Evolutionary conservation across 2,329 filamentous ascomycete genomes (phyloP).

Genomic region (Sarocladium oryzae): DNA sequence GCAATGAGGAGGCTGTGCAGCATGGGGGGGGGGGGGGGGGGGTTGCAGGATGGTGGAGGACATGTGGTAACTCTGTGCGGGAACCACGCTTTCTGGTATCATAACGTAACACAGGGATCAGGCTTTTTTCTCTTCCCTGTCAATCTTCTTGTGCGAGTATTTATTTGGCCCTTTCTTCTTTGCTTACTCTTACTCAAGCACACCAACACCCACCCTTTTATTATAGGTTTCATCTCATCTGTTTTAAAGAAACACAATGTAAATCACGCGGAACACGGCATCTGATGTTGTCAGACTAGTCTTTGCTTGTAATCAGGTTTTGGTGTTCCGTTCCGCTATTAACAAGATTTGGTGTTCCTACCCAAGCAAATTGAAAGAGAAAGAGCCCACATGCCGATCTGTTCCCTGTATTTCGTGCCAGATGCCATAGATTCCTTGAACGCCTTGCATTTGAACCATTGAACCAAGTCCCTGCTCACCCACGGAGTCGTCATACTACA

Average conservation of each 20-base stretch:
- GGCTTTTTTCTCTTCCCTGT: background rate
- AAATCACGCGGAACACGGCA: background rate
- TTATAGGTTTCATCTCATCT: background rate
- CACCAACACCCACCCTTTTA: background rate
- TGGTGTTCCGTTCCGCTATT: background rate
- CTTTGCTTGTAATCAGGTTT: too few species aligned
- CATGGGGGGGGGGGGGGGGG: background rate
- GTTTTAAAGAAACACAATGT: background rate
- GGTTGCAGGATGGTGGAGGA: too few species aligned
- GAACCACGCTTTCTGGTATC: background rate
- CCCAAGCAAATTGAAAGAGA: background rate
- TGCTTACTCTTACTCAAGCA: background rate
- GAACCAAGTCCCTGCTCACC: background rate
- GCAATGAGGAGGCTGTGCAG: background rate
- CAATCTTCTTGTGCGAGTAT: conserved; percentile 2
- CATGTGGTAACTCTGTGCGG: too few species aligned
- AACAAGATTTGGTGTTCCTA: background rate
- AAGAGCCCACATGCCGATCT: background rate
- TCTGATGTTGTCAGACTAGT: background rate
- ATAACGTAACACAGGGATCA: background rate
- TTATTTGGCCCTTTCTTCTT: background rate
- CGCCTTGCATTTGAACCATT: conserved; percentile 7
- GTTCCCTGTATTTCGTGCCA: background rate
- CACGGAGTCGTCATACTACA: conserved; percentile 24
- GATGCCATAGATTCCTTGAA: background rate